phyloP scores from a whole-genome alignment of 2,329 filamentous ascomycete species.

The Tolypocladium tundrense region DNA sequence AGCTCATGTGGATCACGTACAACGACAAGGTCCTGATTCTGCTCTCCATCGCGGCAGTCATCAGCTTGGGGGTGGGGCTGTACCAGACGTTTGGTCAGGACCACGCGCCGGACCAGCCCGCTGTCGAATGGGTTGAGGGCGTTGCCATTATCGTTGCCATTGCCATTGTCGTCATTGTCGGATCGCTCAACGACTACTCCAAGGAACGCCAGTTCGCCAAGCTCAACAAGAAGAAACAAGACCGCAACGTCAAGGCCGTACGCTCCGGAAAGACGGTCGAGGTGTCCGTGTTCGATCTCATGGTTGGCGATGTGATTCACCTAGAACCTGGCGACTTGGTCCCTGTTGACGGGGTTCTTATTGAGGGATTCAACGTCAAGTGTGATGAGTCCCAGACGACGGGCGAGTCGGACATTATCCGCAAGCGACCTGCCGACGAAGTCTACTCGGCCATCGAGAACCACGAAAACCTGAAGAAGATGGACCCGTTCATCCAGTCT shows the following conservation, averaged over 20 bases:
- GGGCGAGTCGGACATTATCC: slow-evolving; percentile 68
- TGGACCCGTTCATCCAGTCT: slow-evolving; percentile 80
- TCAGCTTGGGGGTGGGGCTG: slow-evolving; percentile 64
- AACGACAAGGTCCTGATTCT: slow-evolving; percentile 75
- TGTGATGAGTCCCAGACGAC: slow-evolving; percentile 71
- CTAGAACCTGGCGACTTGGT: slow-evolving; percentile 68
- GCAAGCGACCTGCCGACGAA: slow-evolving; percentile 56
- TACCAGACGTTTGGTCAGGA: slow-evolving; percentile 61
- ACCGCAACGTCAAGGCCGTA: slow-evolving; percentile 60
- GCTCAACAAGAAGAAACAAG: slow-evolving; percentile 70
- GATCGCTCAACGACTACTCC: slow-evolving; percentile 69
- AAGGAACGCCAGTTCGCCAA: slow-evolving; percentile 73
- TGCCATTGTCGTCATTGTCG: slow-evolving; percentile 64
- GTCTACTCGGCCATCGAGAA: slow-evolving; percentile 61
- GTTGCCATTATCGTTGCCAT: slow-evolving; percentile 77
- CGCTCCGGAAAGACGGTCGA: slow-evolving; percentile 62
- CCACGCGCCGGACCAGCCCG: slow-evolving; percentile 39
- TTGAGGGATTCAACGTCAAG: slow-evolving; percentile 63
- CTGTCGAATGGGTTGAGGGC: slow-evolving; percentile 71
- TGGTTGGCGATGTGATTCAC: slow-evolving; percentile 61
- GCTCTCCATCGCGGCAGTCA: slow-evolving; percentile 57
- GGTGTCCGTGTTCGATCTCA: slow-evolving; percentile 57
- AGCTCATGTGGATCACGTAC: slow-evolving; percentile 74
- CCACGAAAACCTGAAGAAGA: slow-evolving; percentile 55
- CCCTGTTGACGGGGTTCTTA: slow-evolving; percentile 63